These are phyloP conservation scores for Coemansia sp. DNA, from an alignment of 192 early-diverging fungal species.

Conservation along the genomic window DNA sequence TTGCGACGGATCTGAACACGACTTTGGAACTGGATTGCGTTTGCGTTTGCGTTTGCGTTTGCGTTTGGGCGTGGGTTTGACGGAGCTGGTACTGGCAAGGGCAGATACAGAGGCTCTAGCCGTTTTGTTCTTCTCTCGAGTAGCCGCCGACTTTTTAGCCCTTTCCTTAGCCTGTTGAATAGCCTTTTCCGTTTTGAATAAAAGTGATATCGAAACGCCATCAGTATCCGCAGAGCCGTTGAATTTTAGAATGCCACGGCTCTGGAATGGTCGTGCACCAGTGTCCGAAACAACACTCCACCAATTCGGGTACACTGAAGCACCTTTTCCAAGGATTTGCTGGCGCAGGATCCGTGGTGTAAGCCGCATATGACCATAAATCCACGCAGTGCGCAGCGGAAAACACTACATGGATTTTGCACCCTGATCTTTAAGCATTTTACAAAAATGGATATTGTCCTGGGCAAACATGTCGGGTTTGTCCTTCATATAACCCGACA, in stretches of 20 bases:
- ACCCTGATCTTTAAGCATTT: neutral
- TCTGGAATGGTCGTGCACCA: neutral
- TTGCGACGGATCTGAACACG: no score
- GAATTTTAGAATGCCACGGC: neutral
- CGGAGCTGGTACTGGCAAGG: no score
- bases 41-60: no score
- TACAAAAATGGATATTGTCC: neutral
- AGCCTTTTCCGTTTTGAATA: conserved; percentile 1
- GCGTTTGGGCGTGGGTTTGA: no score
- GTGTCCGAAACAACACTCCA: no score
- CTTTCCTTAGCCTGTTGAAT: no score
- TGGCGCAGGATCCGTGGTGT: neutral
- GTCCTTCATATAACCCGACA: conserved; percentile 7
- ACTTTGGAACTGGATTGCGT: no score
- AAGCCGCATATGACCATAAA: conserved; percentile 2
- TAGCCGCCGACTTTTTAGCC: no score
- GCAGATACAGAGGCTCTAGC: no score
- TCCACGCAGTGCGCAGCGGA: neutral
- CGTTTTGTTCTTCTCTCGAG: no score
- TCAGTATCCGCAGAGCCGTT: neutral
- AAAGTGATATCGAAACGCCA: neutral
- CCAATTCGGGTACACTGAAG: no score
- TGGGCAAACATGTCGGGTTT: neutral
- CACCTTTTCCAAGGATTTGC: neutral
- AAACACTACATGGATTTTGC: conserved; percentile 4